phyloP scores from a whole-genome alignment of 2,329 filamentous ascomycete genomes.

The Xylariaceae sp. region DNA sequence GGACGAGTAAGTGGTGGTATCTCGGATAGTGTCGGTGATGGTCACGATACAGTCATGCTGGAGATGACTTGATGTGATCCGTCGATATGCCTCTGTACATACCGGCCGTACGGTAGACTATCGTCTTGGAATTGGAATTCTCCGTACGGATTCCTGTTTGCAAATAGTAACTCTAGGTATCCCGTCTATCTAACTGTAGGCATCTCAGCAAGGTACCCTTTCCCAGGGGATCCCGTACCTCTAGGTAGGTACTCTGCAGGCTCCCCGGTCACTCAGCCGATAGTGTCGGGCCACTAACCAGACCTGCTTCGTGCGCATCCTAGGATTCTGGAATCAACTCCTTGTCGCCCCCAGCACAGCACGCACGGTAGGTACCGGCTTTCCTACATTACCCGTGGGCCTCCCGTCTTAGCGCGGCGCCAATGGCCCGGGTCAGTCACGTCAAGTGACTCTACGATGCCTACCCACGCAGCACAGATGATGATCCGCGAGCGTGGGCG shows the following conservation, averaged over 20 bases:
- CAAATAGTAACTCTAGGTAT: too few species aligned
- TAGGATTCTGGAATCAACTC: background rate
- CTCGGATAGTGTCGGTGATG: background rate
- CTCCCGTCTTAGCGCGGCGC: background rate
- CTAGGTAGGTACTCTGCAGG: too few species aligned
- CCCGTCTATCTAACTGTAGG: too few species aligned
- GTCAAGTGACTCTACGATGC: background rate
- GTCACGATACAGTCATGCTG: background rate
- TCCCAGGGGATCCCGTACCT: too few species aligned
- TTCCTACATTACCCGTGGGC: background rate
- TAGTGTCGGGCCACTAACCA: background rate
- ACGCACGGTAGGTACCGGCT: background rate
- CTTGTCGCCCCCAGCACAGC: background rate
- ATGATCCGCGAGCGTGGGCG: background rate
- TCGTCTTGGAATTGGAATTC: too few species aligned
- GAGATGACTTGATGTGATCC: background rate
- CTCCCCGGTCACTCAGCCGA: too few species aligned
- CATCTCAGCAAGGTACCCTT: too few species aligned
- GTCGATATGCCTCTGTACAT: too few species aligned
- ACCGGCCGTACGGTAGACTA: too few species aligned
- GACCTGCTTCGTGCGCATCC: background rate
- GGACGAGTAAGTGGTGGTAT: background rate
- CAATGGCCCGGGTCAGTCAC: background rate
- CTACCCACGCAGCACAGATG: background rate
- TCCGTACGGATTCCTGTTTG: too few species aligned